Percentiles rank a stretch among this genome's conserved stretches.
Evolutionary conservation across 805 yeast species (phyloP).

Genomic region (Candida schatavii): DNA sequence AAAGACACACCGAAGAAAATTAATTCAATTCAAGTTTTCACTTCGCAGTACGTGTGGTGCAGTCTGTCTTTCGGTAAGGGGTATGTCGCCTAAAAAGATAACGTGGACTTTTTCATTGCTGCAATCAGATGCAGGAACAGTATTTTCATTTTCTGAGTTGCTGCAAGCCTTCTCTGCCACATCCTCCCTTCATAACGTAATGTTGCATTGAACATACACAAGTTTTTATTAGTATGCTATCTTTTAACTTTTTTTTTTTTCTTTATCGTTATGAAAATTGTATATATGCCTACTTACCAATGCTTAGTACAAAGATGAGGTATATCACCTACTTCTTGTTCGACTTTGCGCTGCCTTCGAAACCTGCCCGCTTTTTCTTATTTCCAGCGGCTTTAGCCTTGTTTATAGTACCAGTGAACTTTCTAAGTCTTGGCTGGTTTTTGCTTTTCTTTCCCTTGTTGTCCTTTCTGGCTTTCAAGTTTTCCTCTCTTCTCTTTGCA

Average conservation of each 20-base stretch:
- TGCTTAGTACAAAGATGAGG: too few species aligned
- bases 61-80: too few species aligned
- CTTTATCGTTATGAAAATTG: not conserved
- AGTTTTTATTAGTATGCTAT: not conserved
- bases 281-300: too few species aligned
- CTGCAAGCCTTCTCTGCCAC: too few species aligned
- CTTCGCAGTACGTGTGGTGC: too few species aligned
- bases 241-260: not conserved
- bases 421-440: constrained; percentile 66
- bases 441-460: constrained; percentile 80
- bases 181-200: too few species aligned
- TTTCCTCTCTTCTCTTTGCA: constrained; percentile 87
- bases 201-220: too few species aligned
- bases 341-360: constrained; percentile 68
- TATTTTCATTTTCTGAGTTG: too few species aligned
- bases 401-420: constrained; percentile 55
- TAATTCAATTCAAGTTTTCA: too few species aligned
- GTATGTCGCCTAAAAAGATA: not conserved
- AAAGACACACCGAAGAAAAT: too few species aligned
- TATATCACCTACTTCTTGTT: constrained; percentile 32
- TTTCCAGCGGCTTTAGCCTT: constrained; percentile 31
- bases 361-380: constrained; percentile 71
- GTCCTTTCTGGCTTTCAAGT: constrained; percentile 78
- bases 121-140: not conserved
- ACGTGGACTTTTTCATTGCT: constrained; percentile 2